Base-by-base conservation (phyloP, 1,139 yeast genomes). In the Kurtzmaniella quercitrusa region DNA sequence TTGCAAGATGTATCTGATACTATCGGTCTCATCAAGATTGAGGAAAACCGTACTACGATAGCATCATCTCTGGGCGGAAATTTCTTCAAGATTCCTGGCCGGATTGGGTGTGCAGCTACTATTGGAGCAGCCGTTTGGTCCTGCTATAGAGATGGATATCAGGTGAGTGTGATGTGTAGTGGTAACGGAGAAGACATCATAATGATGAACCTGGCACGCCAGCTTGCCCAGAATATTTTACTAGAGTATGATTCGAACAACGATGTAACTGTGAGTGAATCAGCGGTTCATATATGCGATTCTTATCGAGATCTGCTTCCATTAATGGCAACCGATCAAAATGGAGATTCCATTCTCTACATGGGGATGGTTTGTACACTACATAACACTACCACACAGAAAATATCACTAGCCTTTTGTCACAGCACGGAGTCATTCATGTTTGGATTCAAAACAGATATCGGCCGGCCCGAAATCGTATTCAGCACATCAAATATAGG, bases 111-210 rank as follows among this genome's bases (percentile, higher is more conserved):
- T 58, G 79, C 82, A 18, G 81, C 76, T 0, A 51, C 75, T 0
- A 52, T 69, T 1, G 81, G 82, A 1, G 62, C 75, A 3, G 75
- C 76, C 0, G 59, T 70, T 15, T 77, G 64, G 41, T 54, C 51
- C 27, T 19, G 38, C n/a, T 12, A 19, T 19, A 11, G 38, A 10
- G 38, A 21, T 9, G 50, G 51, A 2, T 51, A 51, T 2, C 47
- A 39, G 24, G 53, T 74, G 1, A 56, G 66, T 39, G 67, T 77
- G 41, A 63, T 75, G 68, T 73, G 81, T 54, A 74, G 80, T 43
- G 83, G 83, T 1, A 75, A 73, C 50, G 83, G 83, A 1, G 83
- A 77, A 51, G 79, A 76, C 47, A 75, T 77, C 18, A 60, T 75
- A 2, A 58, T 57, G 44, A 59, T 69, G 66, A 68, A 65, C 40